Evolutionary conservation across 2,329 filamentous ascomycete species (phyloP).

Genomic region (Beauveria sp.): DNA sequence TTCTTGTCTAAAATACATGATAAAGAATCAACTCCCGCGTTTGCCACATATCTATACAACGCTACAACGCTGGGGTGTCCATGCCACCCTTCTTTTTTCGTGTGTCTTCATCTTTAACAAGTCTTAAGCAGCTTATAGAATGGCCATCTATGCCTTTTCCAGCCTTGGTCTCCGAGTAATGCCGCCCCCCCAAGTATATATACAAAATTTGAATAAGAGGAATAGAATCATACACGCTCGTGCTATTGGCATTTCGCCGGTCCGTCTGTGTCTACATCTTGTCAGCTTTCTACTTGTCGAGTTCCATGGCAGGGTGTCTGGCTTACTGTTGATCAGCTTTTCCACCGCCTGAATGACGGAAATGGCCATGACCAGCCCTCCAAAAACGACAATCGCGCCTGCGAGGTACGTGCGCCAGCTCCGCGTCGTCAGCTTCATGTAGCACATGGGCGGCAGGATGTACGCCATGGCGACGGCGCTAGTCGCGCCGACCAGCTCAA

Average conservation of each 20-base stretch:
- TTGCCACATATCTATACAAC: background rate
- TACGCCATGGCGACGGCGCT: slow-evolving; percentile 92
- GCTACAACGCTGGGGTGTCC: background rate
- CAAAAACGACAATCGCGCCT: slow-evolving; percentile 68
- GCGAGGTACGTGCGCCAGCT: slow-evolving; percentile 68
- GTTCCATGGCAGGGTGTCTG: background rate
- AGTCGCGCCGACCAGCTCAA: slow-evolving; percentile 92
- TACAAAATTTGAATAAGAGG: background rate
- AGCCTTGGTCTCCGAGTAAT: background rate
- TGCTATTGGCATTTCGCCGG: slow-evolving; percentile 7
- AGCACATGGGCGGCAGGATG: slow-evolving; percentile 89
- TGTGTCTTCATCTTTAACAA: no score
- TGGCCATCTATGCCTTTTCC: background rate
- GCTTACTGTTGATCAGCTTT: slow-evolving; percentile 54
- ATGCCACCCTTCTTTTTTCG: background rate
- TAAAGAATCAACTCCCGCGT: background rate
- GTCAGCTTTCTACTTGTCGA: background rate
- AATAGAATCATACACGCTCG: background rate
- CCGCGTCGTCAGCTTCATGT: slow-evolving; percentile 79
- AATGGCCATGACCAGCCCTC: slow-evolving; percentile 70
- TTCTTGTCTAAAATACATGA: background rate
- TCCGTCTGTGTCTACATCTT: slow-evolving; percentile 11
- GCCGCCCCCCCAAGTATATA: background rate
- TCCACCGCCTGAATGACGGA: slow-evolving; percentile 64
- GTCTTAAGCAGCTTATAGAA: background rate